Base-by-base conservation (phyloP, 257 asterid species). In the Ajuga chamaepitys region DNA sequence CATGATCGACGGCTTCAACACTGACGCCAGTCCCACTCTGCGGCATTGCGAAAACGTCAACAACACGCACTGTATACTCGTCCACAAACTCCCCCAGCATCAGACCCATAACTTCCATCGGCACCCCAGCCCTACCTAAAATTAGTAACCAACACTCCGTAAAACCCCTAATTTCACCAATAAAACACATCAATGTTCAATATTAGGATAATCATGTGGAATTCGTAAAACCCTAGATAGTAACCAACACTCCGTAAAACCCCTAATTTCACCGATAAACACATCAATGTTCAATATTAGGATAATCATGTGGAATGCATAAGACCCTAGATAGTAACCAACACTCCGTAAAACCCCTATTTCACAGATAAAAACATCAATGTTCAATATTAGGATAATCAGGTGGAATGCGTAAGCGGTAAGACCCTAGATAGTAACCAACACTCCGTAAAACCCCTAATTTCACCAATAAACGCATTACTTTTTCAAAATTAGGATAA, bases 11-110 rank as follows among this genome's bases (percentile, higher is more conserved):
- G 9, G 95, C 96, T 67, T 89, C 95, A 53, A 89, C 95, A 83
- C 96, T 89, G 56, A 89, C 95, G 12, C 96, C 95, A 2, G 95
- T 89, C 34, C 96, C 96, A 74, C 96, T 89, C 82, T 89, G 93
- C 2, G 96, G 96, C 95, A 89, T 89, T 1, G 96, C 96, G 12
- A 89, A 89, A 66, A 89, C 95, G 64, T 89, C 93, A n/a, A 89
- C 96, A 11, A 86, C 91, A 13, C 95, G 87, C n/a, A 86, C 90
- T 0, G 96, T 84, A 62, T 88, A 88, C 77, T 88, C 95, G 59
- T 88, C 96, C 63, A 88, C 95, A 52, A 88, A 86, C 61, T 88
- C 95, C 67, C 90, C 93, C 50, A 86, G 71, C 96, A 88, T 88
- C 72, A 88, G 74, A 24, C 95, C 95, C 95, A 88, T 88, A 17